phyloP scores from a whole-genome alignment of 768 basidiomycete genomes.

The Amanita muscaria region DNA sequence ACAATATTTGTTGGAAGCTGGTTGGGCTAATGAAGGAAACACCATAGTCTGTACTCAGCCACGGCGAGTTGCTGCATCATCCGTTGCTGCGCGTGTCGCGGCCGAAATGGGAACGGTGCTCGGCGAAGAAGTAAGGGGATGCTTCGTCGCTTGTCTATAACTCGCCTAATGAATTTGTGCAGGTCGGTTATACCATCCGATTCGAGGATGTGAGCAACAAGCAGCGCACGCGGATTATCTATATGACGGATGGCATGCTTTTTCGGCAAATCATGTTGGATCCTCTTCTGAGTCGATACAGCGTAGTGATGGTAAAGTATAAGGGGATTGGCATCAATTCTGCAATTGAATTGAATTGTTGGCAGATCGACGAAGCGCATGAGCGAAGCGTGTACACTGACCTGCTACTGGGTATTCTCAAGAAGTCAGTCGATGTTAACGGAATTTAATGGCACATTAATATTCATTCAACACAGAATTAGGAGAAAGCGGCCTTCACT shows the following conservation, averaged over 20 bases:
- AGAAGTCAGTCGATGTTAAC: slow-evolving; percentile 56
- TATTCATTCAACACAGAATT: slow-evolving; percentile 45
- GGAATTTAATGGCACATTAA: background rate
- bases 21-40: slow-evolving; percentile 80
- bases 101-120: slow-evolving; percentile 83
- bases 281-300: slow-evolving; percentile 85
- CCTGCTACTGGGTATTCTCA: slow-evolving; percentile 80
- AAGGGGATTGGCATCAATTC: background rate
- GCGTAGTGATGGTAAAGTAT: slow-evolving; percentile 80
- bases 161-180: slow-evolving; percentile 1
- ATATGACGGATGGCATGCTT: slow-evolving; percentile 98
- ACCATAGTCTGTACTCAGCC: slow-evolving; percentile 93
- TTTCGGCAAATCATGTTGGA: slow-evolving; percentile 91
- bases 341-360: slow-evolving; percentile 5
- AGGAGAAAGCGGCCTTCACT: slow-evolving; percentile 85
- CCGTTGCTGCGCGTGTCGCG: slow-evolving; percentile 86
- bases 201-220: slow-evolving; percentile 91
- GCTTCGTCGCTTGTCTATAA: background rate
- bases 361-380: slow-evolving; percentile 93
- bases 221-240: slow-evolving; percentile 80
- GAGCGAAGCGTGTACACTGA: slow-evolving; percentile 96
- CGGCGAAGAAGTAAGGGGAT: slow-evolving; percentile 68
- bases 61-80: slow-evolving; percentile 88
- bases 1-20: slow-evolving; percentile 88
- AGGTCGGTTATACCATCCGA: slow-evolving; percentile 97